These are phyloP conservation scores for Schoenoplectus tabernaemontani DNA, from an alignment of 202 grass and related monocot species.

Conservation along the genomic window DNA sequence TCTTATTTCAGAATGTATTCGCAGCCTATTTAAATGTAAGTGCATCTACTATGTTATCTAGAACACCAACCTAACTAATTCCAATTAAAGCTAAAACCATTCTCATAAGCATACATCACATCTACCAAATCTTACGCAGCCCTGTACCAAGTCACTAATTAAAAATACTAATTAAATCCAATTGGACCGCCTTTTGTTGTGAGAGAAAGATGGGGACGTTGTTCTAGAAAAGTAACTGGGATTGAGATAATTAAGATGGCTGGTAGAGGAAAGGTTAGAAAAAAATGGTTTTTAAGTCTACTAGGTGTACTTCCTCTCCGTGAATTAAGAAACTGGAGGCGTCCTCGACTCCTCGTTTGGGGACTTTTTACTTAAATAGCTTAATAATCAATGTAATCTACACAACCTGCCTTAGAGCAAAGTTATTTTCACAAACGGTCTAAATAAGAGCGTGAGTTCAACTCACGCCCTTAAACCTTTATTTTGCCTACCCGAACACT, in stretches of 20 bases:
- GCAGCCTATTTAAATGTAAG: not conserved
- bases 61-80: slow-evolving; percentile 18
- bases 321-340: not conserved
- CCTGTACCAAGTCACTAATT: not conserved
- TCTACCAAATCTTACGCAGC: slow-evolving; percentile 13
- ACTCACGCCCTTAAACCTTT: too few relatives aligned
- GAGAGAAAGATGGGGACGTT: not conserved
- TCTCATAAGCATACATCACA: slow-evolving; percentile 19
- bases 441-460: too few relatives aligned
- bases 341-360: not conserved
- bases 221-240: slow-evolving; percentile 16
- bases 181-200: not conserved
- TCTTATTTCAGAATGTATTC: not conserved
- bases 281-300: not conserved
- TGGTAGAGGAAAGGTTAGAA: not conserved
- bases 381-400: not conserved
- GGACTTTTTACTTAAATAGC: not conserved
- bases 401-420: too few relatives aligned
- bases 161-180: not conserved
- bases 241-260: slow-evolving; percentile 1
- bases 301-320: not conserved
- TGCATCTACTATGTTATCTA: slow-evolving; percentile 2
- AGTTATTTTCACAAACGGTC: not conserved
- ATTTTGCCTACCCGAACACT: too few relatives aligned
- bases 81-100: not conserved